Evolutionary conservation across 495 filamentous ascomycete genomes (phyloP).

Genomic region (Chaetomidium leptoderma): DNA sequence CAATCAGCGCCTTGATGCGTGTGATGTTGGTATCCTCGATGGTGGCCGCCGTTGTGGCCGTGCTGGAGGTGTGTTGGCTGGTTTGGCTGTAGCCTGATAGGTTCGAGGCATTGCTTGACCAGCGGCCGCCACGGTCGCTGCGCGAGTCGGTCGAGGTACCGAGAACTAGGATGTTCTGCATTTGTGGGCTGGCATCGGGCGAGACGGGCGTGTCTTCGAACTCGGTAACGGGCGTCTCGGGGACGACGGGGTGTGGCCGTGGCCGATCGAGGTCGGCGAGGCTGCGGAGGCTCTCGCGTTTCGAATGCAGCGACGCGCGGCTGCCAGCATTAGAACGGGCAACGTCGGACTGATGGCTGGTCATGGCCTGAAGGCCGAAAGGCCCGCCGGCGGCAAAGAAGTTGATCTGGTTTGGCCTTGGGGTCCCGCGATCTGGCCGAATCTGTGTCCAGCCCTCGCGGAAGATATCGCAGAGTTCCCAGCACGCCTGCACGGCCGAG

Average conservation of each 20-base stretch:
- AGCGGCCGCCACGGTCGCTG: constrained; percentile 49
- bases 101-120: constrained; percentile 72
- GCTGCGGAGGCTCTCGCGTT: constrained; percentile 42
- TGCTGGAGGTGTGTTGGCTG: constrained; percentile 67
- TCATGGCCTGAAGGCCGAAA: constrained; percentile 21
- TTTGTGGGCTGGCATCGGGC: constrained; percentile 64
- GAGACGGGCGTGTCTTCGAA: constrained; percentile 85
- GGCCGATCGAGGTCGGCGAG: constrained; percentile 29
- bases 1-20: constrained; percentile 67
- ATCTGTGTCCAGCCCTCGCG: constrained; percentile 90
- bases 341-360: constrained; percentile 29
- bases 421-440: constrained; percentile 80
- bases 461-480: constrained; percentile 93
- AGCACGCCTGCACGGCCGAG: constrained; percentile 86
- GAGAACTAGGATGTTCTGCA: constrained; percentile 82
- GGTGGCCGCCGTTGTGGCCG: constrained; percentile 61
- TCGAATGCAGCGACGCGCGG: constrained; percentile 46
- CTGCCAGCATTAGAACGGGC: constrained; percentile 35
- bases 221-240: constrained; percentile 88
- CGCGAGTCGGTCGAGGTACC: constrained; percentile 53
- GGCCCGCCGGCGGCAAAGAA: constrained; percentile 47
- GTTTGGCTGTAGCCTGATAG: constrained; percentile 69
- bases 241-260: constrained; percentile 41
- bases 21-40: constrained; percentile 68
- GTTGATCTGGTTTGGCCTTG: constrained; percentile 70